A percentile compares a stretch with the other conserved stretches of the same genome.
Evolutionary conservation across 1,139 yeast species (phyloP).

Genomic region (Saccharomyces hybrid): DNA sequence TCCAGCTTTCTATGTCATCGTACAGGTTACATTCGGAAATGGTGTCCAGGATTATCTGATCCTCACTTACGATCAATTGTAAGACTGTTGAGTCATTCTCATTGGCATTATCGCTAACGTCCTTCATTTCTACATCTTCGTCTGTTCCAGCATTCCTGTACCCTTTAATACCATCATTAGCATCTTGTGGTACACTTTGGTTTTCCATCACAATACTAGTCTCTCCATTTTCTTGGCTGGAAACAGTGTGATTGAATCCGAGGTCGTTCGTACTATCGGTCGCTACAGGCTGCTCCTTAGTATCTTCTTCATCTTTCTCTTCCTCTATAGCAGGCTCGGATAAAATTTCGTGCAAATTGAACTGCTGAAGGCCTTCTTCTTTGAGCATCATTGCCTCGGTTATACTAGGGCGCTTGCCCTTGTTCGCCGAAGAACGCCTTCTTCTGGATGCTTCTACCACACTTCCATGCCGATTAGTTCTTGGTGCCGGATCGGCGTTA

Average conservation of each 20-base stretch:
- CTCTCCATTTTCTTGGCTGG: background rate
- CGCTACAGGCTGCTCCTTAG: background rate
- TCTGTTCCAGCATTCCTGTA: conserved; percentile 1
- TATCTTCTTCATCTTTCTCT: conserved; percentile 7
- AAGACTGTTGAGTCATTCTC: conserved; percentile 4
- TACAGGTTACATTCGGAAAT: conserved; percentile 22
- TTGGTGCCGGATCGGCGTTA: background rate
- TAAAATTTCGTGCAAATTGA: conserved; percentile 29
- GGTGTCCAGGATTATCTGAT: conserved; percentile 20
- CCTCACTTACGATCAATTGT: conserved; percentile 26
- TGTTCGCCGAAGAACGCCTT: conserved; percentile 25
- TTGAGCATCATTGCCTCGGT: conserved; percentile 28
- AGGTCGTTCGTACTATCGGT: background rate
- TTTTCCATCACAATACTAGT: conserved; percentile 5
- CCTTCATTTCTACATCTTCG: conserved; percentile 2
- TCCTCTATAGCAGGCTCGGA: conserved; percentile 20
- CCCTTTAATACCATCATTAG: background rate
- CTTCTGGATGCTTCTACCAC: conserved; percentile 7
- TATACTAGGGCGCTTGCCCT: conserved; percentile 26
- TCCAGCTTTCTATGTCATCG: conserved; percentile 22
- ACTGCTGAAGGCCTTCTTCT: conserved; percentile 31
- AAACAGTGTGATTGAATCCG: background rate
- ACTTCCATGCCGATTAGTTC: conserved; percentile 7
- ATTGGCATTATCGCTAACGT: conserved; percentile 5
- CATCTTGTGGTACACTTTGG: conserved; percentile 4